Conservation (phyloP, 2,329 filamentous ascomycete genomes). For the Diaporthe caulivora region DNA sequence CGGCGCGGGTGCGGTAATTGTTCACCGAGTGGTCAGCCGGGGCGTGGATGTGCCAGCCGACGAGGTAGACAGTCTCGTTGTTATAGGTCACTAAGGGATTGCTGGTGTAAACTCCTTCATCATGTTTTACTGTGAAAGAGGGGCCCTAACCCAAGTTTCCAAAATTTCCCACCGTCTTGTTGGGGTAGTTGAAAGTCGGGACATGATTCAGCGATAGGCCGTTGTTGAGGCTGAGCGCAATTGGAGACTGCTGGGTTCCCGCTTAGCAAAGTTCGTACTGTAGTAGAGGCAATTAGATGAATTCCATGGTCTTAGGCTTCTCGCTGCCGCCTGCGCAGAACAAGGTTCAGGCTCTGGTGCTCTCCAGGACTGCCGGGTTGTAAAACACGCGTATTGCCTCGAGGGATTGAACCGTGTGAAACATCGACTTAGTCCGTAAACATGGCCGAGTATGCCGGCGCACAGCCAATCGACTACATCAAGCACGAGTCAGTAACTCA, state of each 20-base stretch:
- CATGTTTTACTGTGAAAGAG: constrained; percentile 41
- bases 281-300: constrained; percentile 1
- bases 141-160: constrained; percentile 60
- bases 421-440: neutral
- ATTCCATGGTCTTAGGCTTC: neutral
- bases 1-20: constrained; percentile 56
- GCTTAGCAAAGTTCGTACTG: constrained; percentile 56
- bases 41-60: constrained; percentile 64
- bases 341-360: neutral
- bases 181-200: constrained; percentile 56
- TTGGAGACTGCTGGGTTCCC: constrained; percentile 64
- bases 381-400: neutral
- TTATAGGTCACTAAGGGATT: constrained; percentile 59
- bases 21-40: constrained; percentile 62
- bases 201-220: constrained; percentile 55
- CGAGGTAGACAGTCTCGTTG: constrained; percentile 60
- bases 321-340: neutral
- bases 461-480: too few species aligned
- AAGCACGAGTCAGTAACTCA: constrained; percentile 26
- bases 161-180: constrained; percentile 52
- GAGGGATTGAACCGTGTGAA: neutral
- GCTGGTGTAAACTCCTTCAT: constrained; percentile 50
- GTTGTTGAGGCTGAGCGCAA: constrained; percentile 54
- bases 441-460: neutral
- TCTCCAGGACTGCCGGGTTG: neutral